Evolutionary conservation across 208 protist genomes (phyloP), one percentile per base, ranked within the genome.

Genomic region (Crithidia fasciculata): DNA sequence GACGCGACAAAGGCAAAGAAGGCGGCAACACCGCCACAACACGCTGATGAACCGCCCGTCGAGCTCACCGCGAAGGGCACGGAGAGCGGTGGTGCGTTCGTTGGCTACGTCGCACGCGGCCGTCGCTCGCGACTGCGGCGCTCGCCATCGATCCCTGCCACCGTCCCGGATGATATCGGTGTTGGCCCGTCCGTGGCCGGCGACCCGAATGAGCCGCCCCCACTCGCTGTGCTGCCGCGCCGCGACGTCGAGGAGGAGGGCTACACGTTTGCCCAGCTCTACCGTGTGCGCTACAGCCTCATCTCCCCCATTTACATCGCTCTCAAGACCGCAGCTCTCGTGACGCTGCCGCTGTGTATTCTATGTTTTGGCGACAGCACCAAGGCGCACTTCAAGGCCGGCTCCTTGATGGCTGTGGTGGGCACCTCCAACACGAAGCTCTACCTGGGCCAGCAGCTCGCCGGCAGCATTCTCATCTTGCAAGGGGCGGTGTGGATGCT

Each of bases 401-500:
- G 73, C 28, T 78, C 76, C 45, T 54, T 86, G 19, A 2, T 82
- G 36, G 45, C 66, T 2, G 76, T 80, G 10, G 60, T 82, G 18
- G 81, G 56, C 8, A 85, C 68, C 36, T 45, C 75, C 5, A 79
- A 82, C 56, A 76, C 76, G 54, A 75, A 80, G 66, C 56, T 85
- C n/a, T 75, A 76, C 53, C 49, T 87, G 0, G 86, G 80, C 16
- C 69, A 85, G 72, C 82, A 91, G 63, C 39, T 91, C n/a, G 52
- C 43, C 9, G 67, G 69, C 58, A 58, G 53, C 40, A 57, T 86
- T 7, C 18, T 71, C 2, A 40, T 77, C 8, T 8, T 81, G 36
- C 86, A 86, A 66, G 60, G 72, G 0, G 71, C 66, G 2, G 56
- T 80, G n/a, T 86, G 81, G 81, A 54, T 72, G 8, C 64, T 80